A percentile compares a stretch with the other conserved stretches of the same genome.
Evolutionary conservation across 768 basidiomycete genomes (phyloP).

Genomic region (Collybia sp.): DNA sequence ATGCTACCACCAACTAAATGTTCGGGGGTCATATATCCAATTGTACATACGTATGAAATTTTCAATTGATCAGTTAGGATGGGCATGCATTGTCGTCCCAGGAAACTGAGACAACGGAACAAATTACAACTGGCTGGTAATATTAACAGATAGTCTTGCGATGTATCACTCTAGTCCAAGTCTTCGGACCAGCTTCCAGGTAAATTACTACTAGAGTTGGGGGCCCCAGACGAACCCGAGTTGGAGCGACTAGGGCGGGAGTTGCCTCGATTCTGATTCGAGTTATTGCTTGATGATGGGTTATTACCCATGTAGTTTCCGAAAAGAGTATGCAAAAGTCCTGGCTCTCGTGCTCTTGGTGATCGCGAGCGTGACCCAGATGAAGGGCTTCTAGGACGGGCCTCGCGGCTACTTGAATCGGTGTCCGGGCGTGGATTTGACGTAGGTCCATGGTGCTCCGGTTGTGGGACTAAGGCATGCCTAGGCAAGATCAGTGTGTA

Average conservation of each 20-base stretch:
- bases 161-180: slow-evolving; percentile 22
- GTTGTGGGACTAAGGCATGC: slow-evolving; percentile 65
- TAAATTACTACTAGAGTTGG: slow-evolving; percentile 18
- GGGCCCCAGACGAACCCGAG: slow-evolving; percentile 17
- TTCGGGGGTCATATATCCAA: not conserved
- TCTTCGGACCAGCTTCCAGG: slow-evolving; percentile 43
- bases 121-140: slow-evolving; percentile 6
- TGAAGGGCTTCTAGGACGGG: slow-evolving; percentile 4
- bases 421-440: slow-evolving; percentile 9
- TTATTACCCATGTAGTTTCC: slow-evolving; percentile 19
- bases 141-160: slow-evolving; percentile 1
- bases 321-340: slow-evolving; percentile 31
- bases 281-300: slow-evolving; percentile 1
- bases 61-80: not conserved
- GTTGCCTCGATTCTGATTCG: slow-evolving; percentile 4
- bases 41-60: not conserved
- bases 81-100: not conserved
- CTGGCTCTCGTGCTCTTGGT: slow-evolving; percentile 12
- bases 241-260: slow-evolving; percentile 25
- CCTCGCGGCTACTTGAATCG: slow-evolving; percentile 3
- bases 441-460: slow-evolving; percentile 33
- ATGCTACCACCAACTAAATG: slow-evolving; percentile 34
- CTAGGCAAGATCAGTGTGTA: slow-evolving; percentile 26
- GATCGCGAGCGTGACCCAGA: slow-evolving; percentile 7
- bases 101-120: not conserved